These are phyloP conservation scores for Fusarium heterosporum DNA, from an alignment of 2,329 filamentous ascomycete genomes.

Conservation along the genomic window DNA sequence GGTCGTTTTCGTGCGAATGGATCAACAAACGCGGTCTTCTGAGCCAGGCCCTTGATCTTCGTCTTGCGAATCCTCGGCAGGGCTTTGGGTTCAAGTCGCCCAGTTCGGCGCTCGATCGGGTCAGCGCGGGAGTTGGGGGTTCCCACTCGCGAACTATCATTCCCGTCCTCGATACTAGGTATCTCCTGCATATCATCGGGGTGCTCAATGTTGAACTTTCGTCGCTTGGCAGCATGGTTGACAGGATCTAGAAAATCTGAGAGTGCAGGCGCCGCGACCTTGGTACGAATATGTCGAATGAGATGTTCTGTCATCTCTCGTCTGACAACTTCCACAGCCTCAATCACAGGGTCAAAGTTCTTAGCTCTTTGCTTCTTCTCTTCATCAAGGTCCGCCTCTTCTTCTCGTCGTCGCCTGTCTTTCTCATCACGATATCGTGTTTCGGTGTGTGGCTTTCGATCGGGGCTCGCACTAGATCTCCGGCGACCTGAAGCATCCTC, in stretches of 20 bases:
- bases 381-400: conserved; percentile 85
- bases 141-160: conserved; percentile 71
- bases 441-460: conserved; percentile 45
- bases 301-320: conserved; percentile 88
- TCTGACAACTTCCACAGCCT: conserved; percentile 82
- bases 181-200: conserved; percentile 69
- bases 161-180: conserved; percentile 65
- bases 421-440: conserved; percentile 65
- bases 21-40: conserved; percentile 74
- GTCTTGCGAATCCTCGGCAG: conserved; percentile 81
- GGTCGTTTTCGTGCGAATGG: conserved; percentile 74
- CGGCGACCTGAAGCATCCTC: conserved; percentile 44
- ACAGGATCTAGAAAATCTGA: conserved; percentile 85
- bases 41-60: conserved; percentile 65
- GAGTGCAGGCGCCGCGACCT: conserved; percentile 84
- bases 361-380: conserved; percentile 89
- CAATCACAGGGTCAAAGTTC: conserved; percentile 88
- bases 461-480: conserved; percentile 54
- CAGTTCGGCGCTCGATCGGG: conserved; percentile 70
- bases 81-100: conserved; percentile 67
- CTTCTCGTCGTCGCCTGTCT: conserved; percentile 74
- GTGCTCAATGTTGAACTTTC: conserved; percentile 81
- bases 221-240: conserved; percentile 82
- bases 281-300: conserved; percentile 87
- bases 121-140: conserved; percentile 75